Evolutionary conservation across 129 eudicot genomes (phyloP).

Genomic region (Rutidosis leptorrhynchoides): DNA sequence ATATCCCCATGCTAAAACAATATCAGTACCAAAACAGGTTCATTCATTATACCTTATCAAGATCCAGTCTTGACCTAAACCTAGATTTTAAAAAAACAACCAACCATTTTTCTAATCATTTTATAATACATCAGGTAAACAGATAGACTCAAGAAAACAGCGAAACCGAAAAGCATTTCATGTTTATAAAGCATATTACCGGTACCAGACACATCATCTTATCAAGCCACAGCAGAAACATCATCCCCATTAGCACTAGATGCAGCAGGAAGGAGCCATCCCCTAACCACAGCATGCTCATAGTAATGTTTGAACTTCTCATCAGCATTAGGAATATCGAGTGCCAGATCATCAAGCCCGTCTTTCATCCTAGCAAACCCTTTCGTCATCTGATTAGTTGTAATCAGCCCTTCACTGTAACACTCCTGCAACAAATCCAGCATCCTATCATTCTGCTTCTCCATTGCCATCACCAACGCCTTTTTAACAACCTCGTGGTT

Average conservation of each 20-base stretch:
- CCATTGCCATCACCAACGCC: slow-evolving; percentile 94
- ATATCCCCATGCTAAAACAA: slow-evolving; percentile 28
- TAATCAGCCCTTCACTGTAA: slow-evolving; percentile 78
- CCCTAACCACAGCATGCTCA: slow-evolving; percentile 56
- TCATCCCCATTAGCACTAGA: slow-evolving; percentile 32
- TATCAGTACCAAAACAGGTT: slow-evolving; percentile 27
- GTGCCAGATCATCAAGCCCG: slow-evolving; percentile 87
- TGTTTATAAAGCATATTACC: neutral
- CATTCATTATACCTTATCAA: slow-evolving; percentile 18
- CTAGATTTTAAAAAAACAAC: slow-evolving; percentile 25
- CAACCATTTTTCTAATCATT: slow-evolving; percentile 26
- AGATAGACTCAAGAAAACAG: slow-evolving; percentile 23
- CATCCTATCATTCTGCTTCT: slow-evolving; percentile 85
- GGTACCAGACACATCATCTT: slow-evolving; percentile 14
- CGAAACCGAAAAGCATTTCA: slow-evolving; percentile 12
- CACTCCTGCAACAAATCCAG: slow-evolving; percentile 80
- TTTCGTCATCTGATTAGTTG: slow-evolving; percentile 86
- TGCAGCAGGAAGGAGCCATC: slow-evolving; percentile 57
- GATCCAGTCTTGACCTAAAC: slow-evolving; percentile 16
- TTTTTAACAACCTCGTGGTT: slow-evolving; percentile 95
- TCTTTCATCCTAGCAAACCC: slow-evolving; percentile 76
- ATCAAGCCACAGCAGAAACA: slow-evolving; percentile 14
- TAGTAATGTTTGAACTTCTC: slow-evolving; percentile 51
- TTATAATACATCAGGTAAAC: slow-evolving; percentile 34
- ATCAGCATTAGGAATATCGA: slow-evolving; percentile 81